These are phyloP conservation scores for Podochytrium sp. DNA, from an alignment of 192 early-diverging fungal species.

Conservation along the genomic window DNA sequence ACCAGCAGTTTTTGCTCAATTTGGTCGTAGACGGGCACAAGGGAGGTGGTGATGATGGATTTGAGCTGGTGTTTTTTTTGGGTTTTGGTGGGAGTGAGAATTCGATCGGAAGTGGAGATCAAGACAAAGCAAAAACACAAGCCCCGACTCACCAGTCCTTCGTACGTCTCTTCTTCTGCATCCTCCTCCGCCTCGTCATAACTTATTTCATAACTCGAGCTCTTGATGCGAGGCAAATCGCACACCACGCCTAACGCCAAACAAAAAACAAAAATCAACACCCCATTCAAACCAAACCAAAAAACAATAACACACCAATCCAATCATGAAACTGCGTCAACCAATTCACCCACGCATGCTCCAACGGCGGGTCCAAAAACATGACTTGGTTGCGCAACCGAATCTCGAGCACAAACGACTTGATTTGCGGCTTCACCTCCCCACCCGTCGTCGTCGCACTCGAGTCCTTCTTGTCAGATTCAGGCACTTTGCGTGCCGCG, in stretches of 20 bases:
- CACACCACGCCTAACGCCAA: conserved; percentile 71
- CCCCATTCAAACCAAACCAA: too few relatives aligned
- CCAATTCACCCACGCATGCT: conserved; percentile 89
- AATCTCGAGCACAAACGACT: conserved; percentile 83
- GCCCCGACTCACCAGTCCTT: conserved; percentile 54
- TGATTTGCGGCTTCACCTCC: conserved; percentile 59
- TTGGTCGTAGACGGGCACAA: conserved; percentile 80
- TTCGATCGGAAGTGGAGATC: too few relatives aligned
- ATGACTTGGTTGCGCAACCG: conserved; percentile 94
- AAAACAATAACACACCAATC: conserved; percentile 57
- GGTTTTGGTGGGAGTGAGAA: too few relatives aligned
- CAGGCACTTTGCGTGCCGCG: neutral
- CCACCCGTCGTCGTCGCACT: too few relatives aligned
- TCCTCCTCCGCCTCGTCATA: conserved; percentile 50
- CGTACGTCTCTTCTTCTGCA: conserved; percentile 56
- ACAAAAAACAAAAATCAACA: neutral
- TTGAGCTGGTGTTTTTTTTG: too few relatives aligned
- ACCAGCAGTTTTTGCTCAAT: conserved; percentile 79
- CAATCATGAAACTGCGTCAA: conserved; percentile 90
- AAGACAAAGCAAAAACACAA: conserved; percentile 4
- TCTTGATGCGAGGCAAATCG: conserved; percentile 80
- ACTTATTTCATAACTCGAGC: conserved; percentile 87
- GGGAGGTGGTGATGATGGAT: too few relatives aligned
- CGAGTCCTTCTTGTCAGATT: conserved; percentile 10
- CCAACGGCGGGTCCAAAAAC: conserved; percentile 94